phyloP scores from a whole-genome alignment of 176 grass and related monocot species.

The Themeda triandra region DNA sequence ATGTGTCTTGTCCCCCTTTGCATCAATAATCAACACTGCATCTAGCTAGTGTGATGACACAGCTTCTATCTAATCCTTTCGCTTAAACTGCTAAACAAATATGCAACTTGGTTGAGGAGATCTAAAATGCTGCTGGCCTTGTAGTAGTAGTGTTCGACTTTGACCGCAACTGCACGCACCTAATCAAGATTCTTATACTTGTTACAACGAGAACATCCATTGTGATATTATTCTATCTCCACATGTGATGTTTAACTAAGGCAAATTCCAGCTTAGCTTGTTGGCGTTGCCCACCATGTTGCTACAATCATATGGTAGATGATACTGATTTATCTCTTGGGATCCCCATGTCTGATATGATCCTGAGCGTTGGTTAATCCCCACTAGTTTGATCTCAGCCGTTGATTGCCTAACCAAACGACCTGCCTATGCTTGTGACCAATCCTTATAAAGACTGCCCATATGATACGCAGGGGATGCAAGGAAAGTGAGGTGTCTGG shows the following conservation, averaged over 20 bases:
- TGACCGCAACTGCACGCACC: slow-evolving; percentile 39
- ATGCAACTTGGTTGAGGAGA: slow-evolving; percentile 44
- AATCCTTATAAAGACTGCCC: background rate
- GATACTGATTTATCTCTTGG: slow-evolving; percentile 16
- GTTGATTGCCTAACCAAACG: background rate
- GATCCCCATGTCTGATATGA: slow-evolving; percentile 12
- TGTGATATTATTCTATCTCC: slow-evolving; percentile 54
- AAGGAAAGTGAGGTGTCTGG: slow-evolving; percentile 21
- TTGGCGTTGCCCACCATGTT: slow-evolving; percentile 33
- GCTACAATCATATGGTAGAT: slow-evolving; percentile 25
- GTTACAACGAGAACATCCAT: slow-evolving; percentile 35
- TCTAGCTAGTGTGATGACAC: slow-evolving; percentile 28
- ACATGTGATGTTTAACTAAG: slow-evolving; percentile 46
- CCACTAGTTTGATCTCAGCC: background rate
- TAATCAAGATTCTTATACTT: slow-evolving; percentile 49
- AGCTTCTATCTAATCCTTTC: slow-evolving; percentile 35
- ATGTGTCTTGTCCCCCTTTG: slow-evolving; percentile 12
- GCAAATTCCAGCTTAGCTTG: slow-evolving; percentile 42
- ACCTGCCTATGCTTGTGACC: background rate
- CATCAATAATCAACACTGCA: slow-evolving; percentile 14
- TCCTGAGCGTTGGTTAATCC: background rate
- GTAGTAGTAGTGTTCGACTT: slow-evolving; percentile 26
- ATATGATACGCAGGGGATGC: background rate
- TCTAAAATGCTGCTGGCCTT: slow-evolving; percentile 20
- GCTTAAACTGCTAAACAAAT: slow-evolving; percentile 32